A percentile compares a stretch with the other conserved stretches of the same genome.
Conservation (phyloP, 805 yeast species). For the Candida tibetensis region DNA sequence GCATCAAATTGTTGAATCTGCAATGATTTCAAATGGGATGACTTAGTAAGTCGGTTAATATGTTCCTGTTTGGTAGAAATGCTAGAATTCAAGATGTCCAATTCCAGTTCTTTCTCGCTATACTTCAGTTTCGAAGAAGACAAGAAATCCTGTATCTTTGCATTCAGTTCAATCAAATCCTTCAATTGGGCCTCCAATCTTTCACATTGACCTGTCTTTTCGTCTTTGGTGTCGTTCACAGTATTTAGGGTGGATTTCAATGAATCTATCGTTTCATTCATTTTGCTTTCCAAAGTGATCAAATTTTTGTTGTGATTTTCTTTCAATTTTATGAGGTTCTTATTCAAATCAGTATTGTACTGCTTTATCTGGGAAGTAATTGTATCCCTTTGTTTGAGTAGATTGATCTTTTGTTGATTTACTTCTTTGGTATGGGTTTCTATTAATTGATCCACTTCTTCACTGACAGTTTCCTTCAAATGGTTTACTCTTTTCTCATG, state of each 20-base stretch:
- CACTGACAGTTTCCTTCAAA: slow-evolving; percentile 26
- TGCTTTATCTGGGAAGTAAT: slow-evolving; percentile 12
- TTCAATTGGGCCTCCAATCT: slow-evolving; percentile 8
- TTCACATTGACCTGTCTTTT: slow-evolving; percentile 7
- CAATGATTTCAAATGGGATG: slow-evolving; percentile 5
- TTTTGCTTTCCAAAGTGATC: slow-evolving; percentile 11
- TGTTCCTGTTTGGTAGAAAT: slow-evolving; percentile 10
- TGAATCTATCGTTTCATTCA: slow-evolving; percentile 15
- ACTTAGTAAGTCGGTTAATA: slow-evolving; percentile 8
- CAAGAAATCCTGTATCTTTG: slow-evolving; percentile 2
- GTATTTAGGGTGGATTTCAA: slow-evolving; percentile 11
- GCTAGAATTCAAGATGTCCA: slow-evolving; percentile 12
- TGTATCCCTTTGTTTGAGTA: slow-evolving; percentile 13
- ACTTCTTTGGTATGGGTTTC: slow-evolving; percentile 29
- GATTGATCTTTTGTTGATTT: slow-evolving; percentile 22
- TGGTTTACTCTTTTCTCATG: slow-evolving; percentile 23
- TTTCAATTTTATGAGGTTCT: slow-evolving; percentile 21
- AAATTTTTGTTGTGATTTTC: slow-evolving; percentile 23
- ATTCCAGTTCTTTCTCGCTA: slow-evolving; percentile 14
- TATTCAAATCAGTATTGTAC: slow-evolving; percentile 17
- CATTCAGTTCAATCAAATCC: not conserved
- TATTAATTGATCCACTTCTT: slow-evolving; percentile 38
- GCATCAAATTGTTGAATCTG: slow-evolving; percentile 6
- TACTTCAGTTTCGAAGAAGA: slow-evolving; percentile 6
- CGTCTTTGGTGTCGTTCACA: slow-evolving; percentile 6